A percentile compares a stretch with the other conserved stretches of the same genome.
These are phyloP conservation scores for Ceratobasidium sp. DNA, from an alignment of 1,284 basidiomycete genomes.

Conservation along the genomic window DNA sequence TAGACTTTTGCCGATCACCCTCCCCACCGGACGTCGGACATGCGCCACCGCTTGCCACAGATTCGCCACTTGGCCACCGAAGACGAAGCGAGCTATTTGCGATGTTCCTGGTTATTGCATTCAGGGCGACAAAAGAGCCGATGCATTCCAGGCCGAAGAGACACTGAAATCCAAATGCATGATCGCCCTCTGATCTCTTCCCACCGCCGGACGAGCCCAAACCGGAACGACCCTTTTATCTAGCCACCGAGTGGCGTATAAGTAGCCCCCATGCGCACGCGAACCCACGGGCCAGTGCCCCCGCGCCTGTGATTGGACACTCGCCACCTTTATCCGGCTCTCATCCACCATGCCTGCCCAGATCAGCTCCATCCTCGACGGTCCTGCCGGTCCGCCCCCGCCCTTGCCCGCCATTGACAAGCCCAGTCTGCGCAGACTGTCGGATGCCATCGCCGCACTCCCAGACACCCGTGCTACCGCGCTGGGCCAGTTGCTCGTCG, in stretches of 20 bases:
- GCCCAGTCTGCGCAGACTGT: conserved; percentile 19
- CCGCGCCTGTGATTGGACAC: no score
- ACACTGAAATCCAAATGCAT: neutral
- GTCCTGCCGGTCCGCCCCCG: conserved; percentile 20
- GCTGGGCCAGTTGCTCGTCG: conserved; percentile 18
- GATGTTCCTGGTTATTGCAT: neutral
- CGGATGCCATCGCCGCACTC: conserved; percentile 8
- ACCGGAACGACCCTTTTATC: no score
- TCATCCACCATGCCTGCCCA: conserved; percentile 13
- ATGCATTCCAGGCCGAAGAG: neutral
- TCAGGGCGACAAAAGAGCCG: neutral
- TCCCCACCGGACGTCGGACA: no score
- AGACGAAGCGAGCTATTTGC: neutral
- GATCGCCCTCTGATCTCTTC: neutral
- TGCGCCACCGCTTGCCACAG: no score
- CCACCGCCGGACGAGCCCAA: neutral
- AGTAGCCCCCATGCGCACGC: neutral
- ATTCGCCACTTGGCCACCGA: no score
- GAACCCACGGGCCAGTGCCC: no score
- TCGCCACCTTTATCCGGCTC: no score
- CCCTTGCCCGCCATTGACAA: conserved; percentile 23
- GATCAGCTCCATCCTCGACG: conserved; percentile 20
- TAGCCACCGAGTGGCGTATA: no score
- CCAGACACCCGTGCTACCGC: conserved; percentile 4
- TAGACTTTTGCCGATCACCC: no score